phyloP scores from a whole-genome alignment of 345 rosid genomes.

The Pseudoturritis turrita region DNA sequence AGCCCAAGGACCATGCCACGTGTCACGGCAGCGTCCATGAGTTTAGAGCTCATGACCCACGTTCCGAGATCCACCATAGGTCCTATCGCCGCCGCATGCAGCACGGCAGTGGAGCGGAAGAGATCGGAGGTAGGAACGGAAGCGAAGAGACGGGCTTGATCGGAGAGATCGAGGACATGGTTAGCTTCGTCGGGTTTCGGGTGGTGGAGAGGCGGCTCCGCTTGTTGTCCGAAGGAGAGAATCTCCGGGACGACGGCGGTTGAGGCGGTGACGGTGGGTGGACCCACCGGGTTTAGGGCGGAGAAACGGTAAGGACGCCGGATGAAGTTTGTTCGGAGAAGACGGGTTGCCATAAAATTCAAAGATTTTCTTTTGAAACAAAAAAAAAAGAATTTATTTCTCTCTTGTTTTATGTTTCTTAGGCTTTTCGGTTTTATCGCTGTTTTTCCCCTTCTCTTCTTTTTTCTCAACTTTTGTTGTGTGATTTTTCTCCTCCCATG shows the following conservation, averaged over 20 bases:
- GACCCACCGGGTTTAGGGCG: constrained; percentile 36
- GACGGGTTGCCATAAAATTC: constrained; percentile 47
- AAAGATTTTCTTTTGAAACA: constrained; percentile 13
- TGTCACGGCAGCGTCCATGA: constrained; percentile 39
- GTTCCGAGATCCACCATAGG: constrained; percentile 66
- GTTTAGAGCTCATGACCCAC: constrained; percentile 71
- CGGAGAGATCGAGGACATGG: constrained; percentile 43
- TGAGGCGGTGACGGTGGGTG: constrained; percentile 41
- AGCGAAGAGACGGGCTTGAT: constrained; percentile 52
- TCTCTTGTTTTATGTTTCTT: constrained; percentile 7
- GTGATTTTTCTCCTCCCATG: constrained; percentile 2
- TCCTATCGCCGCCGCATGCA: constrained; percentile 52
- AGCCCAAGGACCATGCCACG: constrained; percentile 38
- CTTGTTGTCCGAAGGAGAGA: constrained; percentile 26
- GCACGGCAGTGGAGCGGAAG: constrained; percentile 44
- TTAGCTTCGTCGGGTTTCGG: constrained; percentile 20
- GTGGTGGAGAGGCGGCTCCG: constrained; percentile 22
- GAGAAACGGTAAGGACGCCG: constrained; percentile 33
- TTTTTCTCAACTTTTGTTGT: constrained; percentile 8
- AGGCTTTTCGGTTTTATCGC: constrained; percentile 21
- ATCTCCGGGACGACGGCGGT: constrained; percentile 32
- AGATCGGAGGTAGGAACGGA: constrained; percentile 43
- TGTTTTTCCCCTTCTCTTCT: not conserved
- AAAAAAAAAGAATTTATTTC: not conserved
- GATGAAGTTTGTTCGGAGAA: constrained; percentile 37